phyloP scores from a whole-genome alignment of 371 early-diverging fungal genomes.

The Mortierella sp. region DNA sequence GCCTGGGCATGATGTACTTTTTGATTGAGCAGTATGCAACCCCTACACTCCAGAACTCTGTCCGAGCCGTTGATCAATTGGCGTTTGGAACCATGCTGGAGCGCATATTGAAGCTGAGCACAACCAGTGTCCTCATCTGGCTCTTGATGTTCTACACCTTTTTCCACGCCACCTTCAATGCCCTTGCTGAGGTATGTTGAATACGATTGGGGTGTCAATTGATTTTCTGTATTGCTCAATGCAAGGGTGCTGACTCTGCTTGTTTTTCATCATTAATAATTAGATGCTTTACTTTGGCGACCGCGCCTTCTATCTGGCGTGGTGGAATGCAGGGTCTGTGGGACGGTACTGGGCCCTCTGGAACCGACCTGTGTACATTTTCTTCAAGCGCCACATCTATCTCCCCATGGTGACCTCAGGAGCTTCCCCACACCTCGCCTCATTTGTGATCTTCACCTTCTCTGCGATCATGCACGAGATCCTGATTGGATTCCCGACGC shows the following conservation, averaged over 20 bases:
- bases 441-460: conserved; percentile 79
- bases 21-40: conserved; percentile 86
- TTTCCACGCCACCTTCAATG: conserved; percentile 88
- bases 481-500: conserved; percentile 88
- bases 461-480: conserved; percentile 92
- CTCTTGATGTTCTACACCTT: conserved; percentile 91
- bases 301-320: conserved; percentile 89
- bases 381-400: conserved; percentile 92
- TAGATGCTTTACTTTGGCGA: conserved; percentile 89
- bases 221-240: not conserved
- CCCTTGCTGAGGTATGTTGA: conserved; percentile 75
- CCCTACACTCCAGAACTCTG: conserved; percentile 87
- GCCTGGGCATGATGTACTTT: conserved; percentile 83
- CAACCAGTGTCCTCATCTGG: conserved; percentile 88
- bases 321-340: conserved; percentile 93
- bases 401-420: conserved; percentile 75
- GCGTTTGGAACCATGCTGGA: conserved; percentile 80
- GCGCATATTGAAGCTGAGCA: conserved; percentile 88
- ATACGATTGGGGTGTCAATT: not conserved
- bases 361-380: conserved; percentile 91
- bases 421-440: conserved; percentile 66
- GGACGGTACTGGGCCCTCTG: conserved; percentile 92
- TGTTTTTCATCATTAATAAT: too few relatives aligned
- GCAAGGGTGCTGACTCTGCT: not conserved
- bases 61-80: conserved; percentile 78